A percentile compares a stretch with the other conserved stretches of the same genome.
These are phyloP conservation scores for Hemileccinum impolitum DNA, from an alignment of 768 basidiomycete species.

Conservation along the genomic window DNA sequence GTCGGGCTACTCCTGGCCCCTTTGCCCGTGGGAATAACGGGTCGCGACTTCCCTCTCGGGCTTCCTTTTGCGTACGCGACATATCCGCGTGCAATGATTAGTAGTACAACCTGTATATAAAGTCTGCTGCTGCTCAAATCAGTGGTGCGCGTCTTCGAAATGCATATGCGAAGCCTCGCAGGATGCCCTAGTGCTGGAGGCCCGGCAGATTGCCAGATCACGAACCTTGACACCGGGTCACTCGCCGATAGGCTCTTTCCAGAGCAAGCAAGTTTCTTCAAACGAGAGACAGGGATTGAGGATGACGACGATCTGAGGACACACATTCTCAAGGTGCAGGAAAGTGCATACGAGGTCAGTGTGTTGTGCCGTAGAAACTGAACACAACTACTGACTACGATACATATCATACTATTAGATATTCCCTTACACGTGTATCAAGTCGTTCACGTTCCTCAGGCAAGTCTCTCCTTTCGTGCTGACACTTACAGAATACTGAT, in stretches of 20 bases:
- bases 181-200: no score
- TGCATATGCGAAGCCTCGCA: no score
- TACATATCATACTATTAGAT: conserved; percentile 13
- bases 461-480: background rate
- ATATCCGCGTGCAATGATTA: no score
- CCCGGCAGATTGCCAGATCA: no score
- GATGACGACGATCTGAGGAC: conserved; percentile 23
- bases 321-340: conserved; percentile 32
- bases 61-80: no score
- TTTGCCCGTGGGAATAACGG: no score
- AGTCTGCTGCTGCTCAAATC: no score
- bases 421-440: conserved; percentile 29
- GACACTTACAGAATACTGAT: background rate
- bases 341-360: conserved; percentile 29
- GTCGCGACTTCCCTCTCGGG: no score
- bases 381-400: background rate
- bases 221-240: no score
- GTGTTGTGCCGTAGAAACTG: background rate
- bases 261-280: conserved; percentile 28
- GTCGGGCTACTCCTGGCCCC: no score
- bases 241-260: background rate
- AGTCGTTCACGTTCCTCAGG: conserved; percentile 23
- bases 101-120: no score
- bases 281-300: conserved; percentile 26
- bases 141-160: no score